Conservation (phyloP, 2,329 filamentous ascomycete species). For the Xylariales sp. region DNA sequence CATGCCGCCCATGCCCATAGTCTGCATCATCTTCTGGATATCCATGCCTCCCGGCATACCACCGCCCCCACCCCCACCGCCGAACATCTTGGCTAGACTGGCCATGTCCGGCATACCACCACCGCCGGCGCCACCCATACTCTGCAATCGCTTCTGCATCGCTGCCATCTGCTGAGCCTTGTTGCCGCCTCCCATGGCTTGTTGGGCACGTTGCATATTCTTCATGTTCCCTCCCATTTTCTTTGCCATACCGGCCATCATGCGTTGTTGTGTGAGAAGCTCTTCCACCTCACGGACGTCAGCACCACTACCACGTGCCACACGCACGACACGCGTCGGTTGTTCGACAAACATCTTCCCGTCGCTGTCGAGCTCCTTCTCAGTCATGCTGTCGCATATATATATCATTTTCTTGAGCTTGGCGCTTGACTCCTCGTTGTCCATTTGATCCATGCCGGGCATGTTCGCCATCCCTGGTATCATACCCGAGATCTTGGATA, state of each 20-base stretch:
- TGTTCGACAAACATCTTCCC: constrained; percentile 93
- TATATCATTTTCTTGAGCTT: constrained; percentile 99
- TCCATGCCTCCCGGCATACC: constrained; percentile 69
- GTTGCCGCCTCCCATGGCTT: constrained; percentile 84
- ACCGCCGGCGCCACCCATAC: constrained; percentile 74
- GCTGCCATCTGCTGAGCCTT: constrained; percentile 91
- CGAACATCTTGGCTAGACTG: constrained; percentile 87
- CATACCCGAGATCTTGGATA: constrained; percentile 98
- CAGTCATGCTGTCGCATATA: constrained; percentile 97
- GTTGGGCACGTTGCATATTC: constrained; percentile 92
- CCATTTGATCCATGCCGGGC: constrained; percentile 77
- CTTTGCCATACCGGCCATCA: constrained; percentile 99
- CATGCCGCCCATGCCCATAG: constrained; percentile 61
- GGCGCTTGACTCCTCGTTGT: constrained; percentile 89
- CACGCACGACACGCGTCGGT: constrained; percentile 85
- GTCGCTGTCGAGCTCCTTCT: constrained; percentile 90
- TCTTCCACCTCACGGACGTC: constrained; percentile 92
- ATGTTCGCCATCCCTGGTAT: constrained; percentile 91
- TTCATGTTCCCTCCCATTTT: constrained; percentile 98
- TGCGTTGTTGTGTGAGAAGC: constrained; percentile 91
- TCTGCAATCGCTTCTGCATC: constrained; percentile 92
- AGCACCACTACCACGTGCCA: constrained; percentile 86
- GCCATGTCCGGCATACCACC: constrained; percentile 75
- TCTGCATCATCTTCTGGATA: constrained; percentile 76
- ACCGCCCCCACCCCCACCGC: constrained; percentile 62